Evolutionary conservation across 768 basidiomycete genomes (phyloP), one percentile per base, ranked within the genome.

Genomic region (Leccinum barrowsii): DNA sequence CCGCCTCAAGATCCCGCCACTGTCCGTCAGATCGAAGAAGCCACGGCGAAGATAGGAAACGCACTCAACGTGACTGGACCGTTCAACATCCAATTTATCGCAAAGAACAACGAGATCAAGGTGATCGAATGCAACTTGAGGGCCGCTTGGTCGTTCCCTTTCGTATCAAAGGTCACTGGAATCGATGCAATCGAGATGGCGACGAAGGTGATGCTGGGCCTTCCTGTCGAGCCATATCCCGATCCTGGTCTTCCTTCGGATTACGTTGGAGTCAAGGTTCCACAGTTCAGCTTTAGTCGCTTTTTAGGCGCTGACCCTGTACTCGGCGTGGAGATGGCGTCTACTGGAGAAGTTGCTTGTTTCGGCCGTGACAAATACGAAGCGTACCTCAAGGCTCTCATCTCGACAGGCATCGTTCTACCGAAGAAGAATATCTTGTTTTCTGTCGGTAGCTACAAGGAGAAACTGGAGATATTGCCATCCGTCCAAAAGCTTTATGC

Each of bases 51-150:
- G 81, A 98, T 99, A 61, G 97, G 94, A 30, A 91, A 94, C 58
- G 96, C 97, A 13, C 84, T 99, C 58, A 97, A 98, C 70, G 95
- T 98, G 49, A 98, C 96, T 5, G 97, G 96, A 6, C 96, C 96
- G 1, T 98, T 90, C 85, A 99, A 99, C 72, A 99, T 99, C 70
- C 96, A 99, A 78, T 98, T 99, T 77, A 98, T 99, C 66, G 96
- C 96, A 52, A 99, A 99, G 84, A 91, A 99, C 77, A 98, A 98
- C 77, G 96, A 98, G 75, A 98, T 99, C 82, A 99, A 99, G 82
- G 96, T 99, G 67, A 99, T 99, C 73, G 96, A 99, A 74, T 98
- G 96, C 76, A 99, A 99, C 76, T 79, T 99, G 34, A 92, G 96
- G 56, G 97, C 97, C 0, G 96, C 96, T 22, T 85, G 96, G 60